These are phyloP conservation scores for Geum urbanum DNA, from an alignment of 306 rosid genomes.

Conservation along the genomic window DNA sequence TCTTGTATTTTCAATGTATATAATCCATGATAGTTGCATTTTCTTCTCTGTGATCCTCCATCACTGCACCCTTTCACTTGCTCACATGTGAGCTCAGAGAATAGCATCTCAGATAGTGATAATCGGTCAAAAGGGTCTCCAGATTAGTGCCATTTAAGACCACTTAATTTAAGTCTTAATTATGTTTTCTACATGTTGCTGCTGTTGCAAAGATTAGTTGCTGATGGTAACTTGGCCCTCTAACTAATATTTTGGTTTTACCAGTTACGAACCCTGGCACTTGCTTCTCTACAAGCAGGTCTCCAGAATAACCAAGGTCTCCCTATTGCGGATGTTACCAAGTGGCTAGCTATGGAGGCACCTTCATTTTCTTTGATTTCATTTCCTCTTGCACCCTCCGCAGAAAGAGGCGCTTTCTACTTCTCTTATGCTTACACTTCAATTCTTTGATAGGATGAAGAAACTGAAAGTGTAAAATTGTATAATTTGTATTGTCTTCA, in stretches of 20 bases:
- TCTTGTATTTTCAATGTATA: neutral
- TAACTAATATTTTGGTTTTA: conserved; percentile 29
- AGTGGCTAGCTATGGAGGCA: conserved; percentile 99
- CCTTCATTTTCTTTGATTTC: conserved; percentile 25
- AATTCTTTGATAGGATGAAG: conserved; percentile 65
- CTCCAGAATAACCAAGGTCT: conserved; percentile 88
- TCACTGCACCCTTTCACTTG: neutral
- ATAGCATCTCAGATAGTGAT: neutral
- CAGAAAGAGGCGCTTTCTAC: conserved; percentile 15
- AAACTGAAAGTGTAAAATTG: conserved; percentile 33
- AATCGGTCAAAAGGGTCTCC: neutral
- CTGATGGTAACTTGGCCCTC: neutral
- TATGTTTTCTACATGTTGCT: neutral
- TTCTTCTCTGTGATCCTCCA: neutral
- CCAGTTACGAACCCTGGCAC: conserved; percentile 92
- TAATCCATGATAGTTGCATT: neutral
- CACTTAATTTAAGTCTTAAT: neutral
- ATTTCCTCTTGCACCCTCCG: conserved; percentile 8
- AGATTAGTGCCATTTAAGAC: neutral
- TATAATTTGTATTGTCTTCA: too few relatives aligned
- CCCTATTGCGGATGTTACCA: conserved; percentile 65
- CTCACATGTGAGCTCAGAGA: neutral
- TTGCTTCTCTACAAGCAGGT: conserved; percentile 89
- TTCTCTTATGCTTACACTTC: conserved; percentile 26
- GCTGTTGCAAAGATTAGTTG: neutral